Evolutionary conservation across 257 asterid species (phyloP).

Genomic region (Scutellaria minor): DNA sequence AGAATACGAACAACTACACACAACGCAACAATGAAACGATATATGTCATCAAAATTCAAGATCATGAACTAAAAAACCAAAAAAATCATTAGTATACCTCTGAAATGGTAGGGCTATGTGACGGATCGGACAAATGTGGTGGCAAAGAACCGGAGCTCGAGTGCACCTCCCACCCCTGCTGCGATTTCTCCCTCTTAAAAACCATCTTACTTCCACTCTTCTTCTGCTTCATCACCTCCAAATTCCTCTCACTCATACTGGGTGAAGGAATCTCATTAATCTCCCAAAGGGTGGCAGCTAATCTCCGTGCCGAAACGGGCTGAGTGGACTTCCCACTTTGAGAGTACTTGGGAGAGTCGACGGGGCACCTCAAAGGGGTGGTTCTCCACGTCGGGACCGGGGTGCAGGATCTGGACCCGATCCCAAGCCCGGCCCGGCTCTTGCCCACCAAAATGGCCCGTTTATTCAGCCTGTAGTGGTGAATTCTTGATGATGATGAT

Average conservation of each 20-base stretch:
- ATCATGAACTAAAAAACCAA: slow-evolving; percentile 24
- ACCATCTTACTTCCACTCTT: slow-evolving; percentile 36
- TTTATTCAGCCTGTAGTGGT: slow-evolving; percentile 60
- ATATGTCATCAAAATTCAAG: slow-evolving; percentile 1
- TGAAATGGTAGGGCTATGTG: slow-evolving; percentile 64
- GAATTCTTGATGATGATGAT: slow-evolving; percentile 72
- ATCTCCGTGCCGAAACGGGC: slow-evolving; percentile 83
- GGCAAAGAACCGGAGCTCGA: slow-evolving; percentile 50
- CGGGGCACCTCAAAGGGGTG: slow-evolving; percentile 48
- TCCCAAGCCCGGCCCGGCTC: slow-evolving; percentile 51
- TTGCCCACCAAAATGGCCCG: slow-evolving; percentile 75
- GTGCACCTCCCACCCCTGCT: slow-evolving; percentile 38
- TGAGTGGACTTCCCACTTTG: slow-evolving; percentile 60
- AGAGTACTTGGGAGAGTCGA: slow-evolving; percentile 61
- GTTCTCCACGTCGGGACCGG: slow-evolving; percentile 77
- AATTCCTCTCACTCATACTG: slow-evolving; percentile 48
- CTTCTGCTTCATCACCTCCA: slow-evolving; percentile 45
- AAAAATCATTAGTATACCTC: slow-evolving; percentile 43
- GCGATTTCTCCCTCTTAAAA: slow-evolving; percentile 57
- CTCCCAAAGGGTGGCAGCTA: slow-evolving; percentile 93
- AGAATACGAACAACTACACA: background rate
- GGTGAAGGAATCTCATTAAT: slow-evolving; percentile 84
- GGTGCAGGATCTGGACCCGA: slow-evolving; percentile 71
- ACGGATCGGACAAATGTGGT: slow-evolving; percentile 68
- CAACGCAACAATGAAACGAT: too few species aligned